Percentiles rank a stretch among this genome's conserved stretches.
Evolutionary conservation across 2,329 filamentous ascomycete species (phyloP).

Genomic region (Akanthomyces muscarius): DNA sequence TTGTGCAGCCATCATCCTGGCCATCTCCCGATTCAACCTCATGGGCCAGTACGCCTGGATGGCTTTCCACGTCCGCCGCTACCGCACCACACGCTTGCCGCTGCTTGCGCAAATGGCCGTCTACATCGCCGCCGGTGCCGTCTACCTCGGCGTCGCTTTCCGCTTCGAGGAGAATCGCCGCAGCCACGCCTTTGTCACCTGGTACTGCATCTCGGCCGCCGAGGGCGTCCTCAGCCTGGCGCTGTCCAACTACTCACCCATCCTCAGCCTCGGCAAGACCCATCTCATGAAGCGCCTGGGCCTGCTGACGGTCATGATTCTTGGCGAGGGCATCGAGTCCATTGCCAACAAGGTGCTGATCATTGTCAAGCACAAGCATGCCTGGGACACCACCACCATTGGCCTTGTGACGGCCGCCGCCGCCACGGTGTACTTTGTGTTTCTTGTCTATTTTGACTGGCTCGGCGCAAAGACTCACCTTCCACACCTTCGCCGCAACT

Average conservation of each 20-base stretch:
- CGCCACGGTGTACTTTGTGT: slow-evolving; percentile 43
- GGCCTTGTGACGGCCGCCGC: slow-evolving; percentile 38
- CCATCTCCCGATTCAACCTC: slow-evolving; percentile 49
- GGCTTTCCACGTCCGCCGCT: slow-evolving; percentile 40
- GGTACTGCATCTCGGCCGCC: slow-evolving; percentile 52
- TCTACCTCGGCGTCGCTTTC: slow-evolving; percentile 42
- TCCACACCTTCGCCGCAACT: slow-evolving; percentile 53
- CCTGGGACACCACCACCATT: slow-evolving; percentile 38
- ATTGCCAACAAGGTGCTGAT: slow-evolving; percentile 50
- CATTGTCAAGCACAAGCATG: slow-evolving; percentile 39
- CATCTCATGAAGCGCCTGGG: slow-evolving; percentile 61
- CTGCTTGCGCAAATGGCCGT: slow-evolving; percentile 34
- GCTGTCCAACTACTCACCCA: slow-evolving; percentile 51
- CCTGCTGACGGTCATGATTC: slow-evolving; percentile 61
- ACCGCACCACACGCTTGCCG: slow-evolving; percentile 33
- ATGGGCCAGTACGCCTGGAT: slow-evolving; percentile 50
- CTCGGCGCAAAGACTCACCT: slow-evolving; percentile 56
- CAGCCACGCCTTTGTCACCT: slow-evolving; percentile 35
- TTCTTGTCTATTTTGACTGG: slow-evolving; percentile 55
- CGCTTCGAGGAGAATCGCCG: slow-evolving; percentile 31
- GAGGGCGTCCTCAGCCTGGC: slow-evolving; percentile 51
- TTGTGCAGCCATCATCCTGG: slow-evolving; percentile 40
- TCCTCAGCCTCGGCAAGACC: slow-evolving; percentile 58
- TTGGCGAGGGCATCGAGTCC: slow-evolving; percentile 63
- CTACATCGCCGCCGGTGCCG: slow-evolving; percentile 31